These are phyloP conservation scores for Blepharisma undulans DNA, from an alignment of 169 alveolate genomes.

Conservation along the genomic window DNA sequence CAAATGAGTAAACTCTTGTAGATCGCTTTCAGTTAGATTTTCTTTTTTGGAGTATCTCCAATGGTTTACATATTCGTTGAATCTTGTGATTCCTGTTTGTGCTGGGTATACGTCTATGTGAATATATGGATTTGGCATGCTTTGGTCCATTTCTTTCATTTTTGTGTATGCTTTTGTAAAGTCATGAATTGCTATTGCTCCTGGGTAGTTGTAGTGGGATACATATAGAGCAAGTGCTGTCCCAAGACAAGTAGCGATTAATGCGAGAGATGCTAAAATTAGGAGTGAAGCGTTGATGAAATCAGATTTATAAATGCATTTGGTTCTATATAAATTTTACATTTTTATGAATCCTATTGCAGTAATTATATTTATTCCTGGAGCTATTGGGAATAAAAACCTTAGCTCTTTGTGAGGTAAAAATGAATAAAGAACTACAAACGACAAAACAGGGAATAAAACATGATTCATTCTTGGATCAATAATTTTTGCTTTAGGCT, in stretches of 20 bases:
- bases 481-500: conserved; percentile 24
- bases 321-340: background rate
- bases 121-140: conserved; percentile 47
- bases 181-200: conserved; percentile 49
- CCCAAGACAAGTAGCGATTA: conserved; percentile 11
- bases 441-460: conserved; percentile 43
- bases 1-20: conserved; percentile 38
- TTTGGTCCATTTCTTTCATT: background rate
- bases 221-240: conserved; percentile 41
- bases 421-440: conserved; percentile 54
- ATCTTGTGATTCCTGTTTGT: conserved; percentile 62
- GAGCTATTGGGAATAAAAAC: conserved; percentile 64
- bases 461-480: conserved; percentile 38
- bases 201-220: conserved; percentile 58
- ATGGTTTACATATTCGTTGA: conserved; percentile 40
- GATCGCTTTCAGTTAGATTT: conserved; percentile 41
- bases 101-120: conserved; percentile 63
- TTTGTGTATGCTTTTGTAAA: conserved; percentile 43
- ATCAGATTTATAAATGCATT: conserved; percentile 2
- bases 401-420: conserved; percentile 75
- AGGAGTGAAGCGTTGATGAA: conserved; percentile 15
- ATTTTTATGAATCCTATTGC: conserved; percentile 61
- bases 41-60: conserved; percentile 31
- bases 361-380: conserved; percentile 46
- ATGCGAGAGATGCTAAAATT: background rate